Percentiles rank a stretch among this genome's conserved stretches.
These are phyloP conservation scores for Wickerhamiella azymoides DNA, from an alignment of 805 yeast genomes.

Conservation along the genomic window DNA sequence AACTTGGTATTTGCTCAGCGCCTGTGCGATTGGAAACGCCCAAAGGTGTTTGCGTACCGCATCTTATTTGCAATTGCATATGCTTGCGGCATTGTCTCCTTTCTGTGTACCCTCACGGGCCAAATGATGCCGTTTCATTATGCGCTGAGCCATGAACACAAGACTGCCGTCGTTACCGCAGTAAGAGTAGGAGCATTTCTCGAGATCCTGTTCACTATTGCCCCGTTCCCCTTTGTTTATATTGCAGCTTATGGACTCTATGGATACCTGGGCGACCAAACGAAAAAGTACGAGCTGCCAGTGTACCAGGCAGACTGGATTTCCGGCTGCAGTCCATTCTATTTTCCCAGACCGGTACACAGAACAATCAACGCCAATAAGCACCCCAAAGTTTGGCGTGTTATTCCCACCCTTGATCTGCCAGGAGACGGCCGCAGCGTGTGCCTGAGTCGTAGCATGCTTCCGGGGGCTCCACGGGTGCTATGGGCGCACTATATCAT, in stretches of 20 bases:
- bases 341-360: constrained; percentile 34
- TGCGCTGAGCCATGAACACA: constrained; percentile 34
- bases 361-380: constrained; percentile 24
- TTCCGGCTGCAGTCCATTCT: constrained; percentile 41
- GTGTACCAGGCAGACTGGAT: constrained; percentile 64
- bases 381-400: constrained; percentile 33
- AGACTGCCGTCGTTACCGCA: constrained; percentile 38
- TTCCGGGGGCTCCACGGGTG: constrained; percentile 23
- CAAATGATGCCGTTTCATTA: constrained; percentile 47
- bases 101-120: constrained; percentile 52
- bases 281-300: background rate
- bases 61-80: constrained; percentile 36
- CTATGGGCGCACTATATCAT: constrained; percentile 31
- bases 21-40: constrained; percentile 64
- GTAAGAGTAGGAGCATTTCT: constrained; percentile 38
- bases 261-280: background rate
- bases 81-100: constrained; percentile 38
- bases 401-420: constrained; percentile 43
- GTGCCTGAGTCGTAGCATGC: constrained; percentile 36
- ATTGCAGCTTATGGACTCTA: constrained; percentile 13
- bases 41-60: constrained; percentile 51
- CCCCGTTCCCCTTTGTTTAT: constrained; percentile 36
- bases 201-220: constrained; percentile 36
- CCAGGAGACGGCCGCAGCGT: constrained; percentile 29
- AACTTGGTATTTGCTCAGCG: constrained; percentile 57